Evolutionary conservation across 2,329 filamentous ascomycete species (phyloP).

Genomic region (Karstenula rhodostoma): DNA sequence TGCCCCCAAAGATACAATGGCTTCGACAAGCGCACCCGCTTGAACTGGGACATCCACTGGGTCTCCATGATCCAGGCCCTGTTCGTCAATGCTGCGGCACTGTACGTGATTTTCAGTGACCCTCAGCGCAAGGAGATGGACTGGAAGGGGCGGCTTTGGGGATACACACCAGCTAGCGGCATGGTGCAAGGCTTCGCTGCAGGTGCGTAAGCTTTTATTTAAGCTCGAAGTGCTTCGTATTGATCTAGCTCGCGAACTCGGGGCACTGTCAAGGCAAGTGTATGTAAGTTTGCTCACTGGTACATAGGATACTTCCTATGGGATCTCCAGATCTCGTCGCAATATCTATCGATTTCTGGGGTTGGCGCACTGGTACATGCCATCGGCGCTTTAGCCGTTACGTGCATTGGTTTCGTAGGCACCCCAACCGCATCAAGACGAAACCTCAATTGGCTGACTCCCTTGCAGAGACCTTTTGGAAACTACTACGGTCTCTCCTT

Average conservation of each 20-base stretch:
- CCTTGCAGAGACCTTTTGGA: slow-evolving; percentile 74
- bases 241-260: background rate
- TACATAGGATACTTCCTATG: slow-evolving; percentile 74
- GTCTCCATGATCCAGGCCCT: slow-evolving; percentile 79
- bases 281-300: background rate
- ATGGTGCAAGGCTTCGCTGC: slow-evolving; percentile 79
- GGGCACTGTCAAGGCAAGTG: background rate
- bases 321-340: slow-evolving; percentile 75
- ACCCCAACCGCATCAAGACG: background rate
- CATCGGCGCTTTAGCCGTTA: slow-evolving; percentile 75
- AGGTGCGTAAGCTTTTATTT: slow-evolving; percentile 51
- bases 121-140: slow-evolving; percentile 71
- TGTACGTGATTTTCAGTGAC: slow-evolving; percentile 74
- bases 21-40: slow-evolving; percentile 68
- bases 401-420: slow-evolving; percentile 79
- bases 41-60: slow-evolving; percentile 89
- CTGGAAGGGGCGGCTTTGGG: slow-evolving; percentile 76
- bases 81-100: slow-evolving; percentile 73
- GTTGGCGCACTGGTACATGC: slow-evolving; percentile 79
- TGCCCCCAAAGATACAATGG: slow-evolving; percentile 69
- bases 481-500: slow-evolving; percentile 84
- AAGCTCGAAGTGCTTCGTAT: background rate
- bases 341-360: slow-evolving; percentile 75
- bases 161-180: slow-evolving; percentile 76
- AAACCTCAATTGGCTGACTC: slow-evolving; percentile 19